phyloP scores from a whole-genome alignment of 345 rosid genomes.

The Salix viminalis region DNA sequence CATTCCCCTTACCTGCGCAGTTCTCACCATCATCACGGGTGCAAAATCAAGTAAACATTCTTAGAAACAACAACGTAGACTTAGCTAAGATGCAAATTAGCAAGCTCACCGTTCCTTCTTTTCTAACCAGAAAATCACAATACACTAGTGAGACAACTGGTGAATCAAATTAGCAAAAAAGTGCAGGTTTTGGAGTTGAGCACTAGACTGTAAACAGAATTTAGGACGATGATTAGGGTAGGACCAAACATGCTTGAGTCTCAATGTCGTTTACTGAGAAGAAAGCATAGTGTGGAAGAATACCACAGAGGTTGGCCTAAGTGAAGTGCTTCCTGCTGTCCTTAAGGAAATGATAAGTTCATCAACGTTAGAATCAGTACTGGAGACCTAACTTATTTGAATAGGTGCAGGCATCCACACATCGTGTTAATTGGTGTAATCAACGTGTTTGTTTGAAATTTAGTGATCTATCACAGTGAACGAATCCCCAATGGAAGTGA shows the following conservation, averaged over 20 bases:
- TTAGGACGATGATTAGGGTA: too few species aligned
- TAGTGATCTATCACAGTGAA: neutral
- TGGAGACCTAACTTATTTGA: neutral
- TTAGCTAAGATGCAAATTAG: neutral
- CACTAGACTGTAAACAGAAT: too few species aligned
- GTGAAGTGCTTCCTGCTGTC: neutral
- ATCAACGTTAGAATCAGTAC: neutral
- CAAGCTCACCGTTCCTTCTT: neutral
- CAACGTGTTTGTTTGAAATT: neutral
- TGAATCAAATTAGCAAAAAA: too few species aligned
- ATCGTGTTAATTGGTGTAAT: neutral
- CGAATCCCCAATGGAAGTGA: too few species aligned
- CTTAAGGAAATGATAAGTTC: neutral
- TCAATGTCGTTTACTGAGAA: neutral
- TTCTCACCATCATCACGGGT: neutral
- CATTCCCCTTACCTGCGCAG: conserved; percentile 46
- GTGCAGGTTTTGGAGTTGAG: too few species aligned
- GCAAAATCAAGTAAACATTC: neutral
- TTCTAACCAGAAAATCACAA: neutral
- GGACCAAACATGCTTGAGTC: neutral
- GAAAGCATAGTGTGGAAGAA: neutral
- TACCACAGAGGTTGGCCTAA: neutral
- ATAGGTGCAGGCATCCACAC: neutral
- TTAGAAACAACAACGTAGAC: neutral
- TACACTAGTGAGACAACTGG: neutral